Base-by-base conservation (phyloP, 495 filamentous ascomycete genomes). In the Aspergillus kassunensis region DNA sequence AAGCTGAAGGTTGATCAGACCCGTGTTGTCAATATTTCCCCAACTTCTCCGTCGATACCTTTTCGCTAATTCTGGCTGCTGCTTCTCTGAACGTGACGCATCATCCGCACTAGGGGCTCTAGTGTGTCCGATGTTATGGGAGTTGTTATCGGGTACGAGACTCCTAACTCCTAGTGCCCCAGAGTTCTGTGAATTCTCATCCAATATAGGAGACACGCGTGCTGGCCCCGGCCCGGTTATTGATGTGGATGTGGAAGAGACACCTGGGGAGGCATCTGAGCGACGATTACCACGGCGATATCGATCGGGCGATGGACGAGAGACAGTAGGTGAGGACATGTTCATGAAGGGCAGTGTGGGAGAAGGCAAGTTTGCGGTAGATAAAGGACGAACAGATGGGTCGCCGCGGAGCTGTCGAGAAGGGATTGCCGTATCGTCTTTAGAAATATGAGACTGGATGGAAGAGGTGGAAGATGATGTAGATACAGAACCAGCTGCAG, bases 1-100 rank as follows among this genome's bases (percentile, higher is more conserved):
- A 15, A 72, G 60, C 33, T 74, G 64, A n/a, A 72, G 51, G 48
- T 66, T 67, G 7, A 71, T 66, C 40, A 69, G 67, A 37, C 64
- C 68, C 44, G 64, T 60, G 58, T 82, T 80, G 70, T 93, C 89
- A 59, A 95, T 79, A 41, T 81, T 87, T 49, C 88, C 87, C 74
- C 91, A 80, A 64, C 91, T 96, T 48, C 90, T 80, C 60, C 91
- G 81, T 54, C 91, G 77, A 70, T 90, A 88, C 54, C 87, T 80
- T 66, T 88, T 88, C 9, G 85, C 80, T 43, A 83, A 73, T 41
- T 92, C 89, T 15, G 79, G 72, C 40, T 69, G 61, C 42, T 62
- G 45, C 37, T 62, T 65, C 53, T 78, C 66, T 16, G 66, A 29
- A 25, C 74, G 71, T 20, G 65, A 61, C 25, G 70, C 70, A 56